These are phyloP conservation scores for Neurospora pannonica DNA, from an alignment of 495 filamentous ascomycete genomes.

Conservation along the genomic window DNA sequence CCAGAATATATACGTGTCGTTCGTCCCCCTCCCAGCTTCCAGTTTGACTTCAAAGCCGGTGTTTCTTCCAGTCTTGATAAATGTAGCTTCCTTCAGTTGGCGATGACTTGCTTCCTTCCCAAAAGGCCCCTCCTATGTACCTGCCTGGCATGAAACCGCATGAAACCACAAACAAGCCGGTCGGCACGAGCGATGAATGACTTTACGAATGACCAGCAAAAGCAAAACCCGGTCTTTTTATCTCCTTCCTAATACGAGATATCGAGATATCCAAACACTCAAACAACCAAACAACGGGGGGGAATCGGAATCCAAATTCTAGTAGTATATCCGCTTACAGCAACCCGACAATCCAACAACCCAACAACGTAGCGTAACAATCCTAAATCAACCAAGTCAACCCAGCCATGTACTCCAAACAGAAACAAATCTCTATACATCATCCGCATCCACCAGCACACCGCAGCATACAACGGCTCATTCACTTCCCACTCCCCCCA, in stretches of 20 bases:
- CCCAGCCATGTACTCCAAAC: not conserved
- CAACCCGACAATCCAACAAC: too few relatives aligned
- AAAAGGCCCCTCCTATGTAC: not conserved
- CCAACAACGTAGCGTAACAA: too few relatives aligned
- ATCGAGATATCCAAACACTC: too few relatives aligned
- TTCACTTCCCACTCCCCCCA: constrained; percentile 3
- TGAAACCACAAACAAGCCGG: too few relatives aligned
- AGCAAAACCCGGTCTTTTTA: too few relatives aligned
- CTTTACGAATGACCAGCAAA: too few relatives aligned
- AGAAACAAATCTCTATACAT: not conserved
- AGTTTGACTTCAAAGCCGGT: not conserved
- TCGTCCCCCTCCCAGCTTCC: not conserved
- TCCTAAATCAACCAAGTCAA: too few relatives aligned
- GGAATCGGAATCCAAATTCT: too few relatives aligned
- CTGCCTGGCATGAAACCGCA: not conserved
- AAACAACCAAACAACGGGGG: too few relatives aligned
- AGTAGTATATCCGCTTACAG: too few relatives aligned
- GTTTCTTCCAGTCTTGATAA: not conserved
- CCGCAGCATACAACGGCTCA: not conserved
- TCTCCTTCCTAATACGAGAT: too few relatives aligned
- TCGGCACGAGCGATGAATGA: too few relatives aligned
- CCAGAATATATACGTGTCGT: not conserved
- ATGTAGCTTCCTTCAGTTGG: not conserved
- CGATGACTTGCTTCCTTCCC: not conserved
- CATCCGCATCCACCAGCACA: not conserved